Evolutionary conservation across 208 protist species (phyloP).

Genomic region (Wallacemonas rigidus): DNA sequence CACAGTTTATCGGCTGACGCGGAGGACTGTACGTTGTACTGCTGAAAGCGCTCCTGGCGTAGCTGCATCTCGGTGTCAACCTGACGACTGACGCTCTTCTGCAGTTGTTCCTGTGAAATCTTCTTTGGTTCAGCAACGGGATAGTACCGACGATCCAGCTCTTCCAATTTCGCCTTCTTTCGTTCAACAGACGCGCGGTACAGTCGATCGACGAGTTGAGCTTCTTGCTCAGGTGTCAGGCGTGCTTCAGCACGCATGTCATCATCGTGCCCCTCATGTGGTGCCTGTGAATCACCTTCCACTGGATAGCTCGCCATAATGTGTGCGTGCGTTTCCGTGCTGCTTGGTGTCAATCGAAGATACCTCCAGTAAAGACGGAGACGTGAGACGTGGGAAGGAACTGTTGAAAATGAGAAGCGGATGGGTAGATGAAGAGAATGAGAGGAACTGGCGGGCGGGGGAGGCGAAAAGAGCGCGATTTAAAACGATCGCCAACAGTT

Average conservation of each 20-base stretch:
- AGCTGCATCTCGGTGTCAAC: slow-evolving; percentile 79
- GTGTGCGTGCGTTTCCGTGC: no score
- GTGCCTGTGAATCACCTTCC: background rate
- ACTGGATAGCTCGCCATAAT: background rate
- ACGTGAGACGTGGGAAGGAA: no score
- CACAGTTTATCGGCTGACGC: slow-evolving; percentile 10
- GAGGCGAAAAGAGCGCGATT: no score
- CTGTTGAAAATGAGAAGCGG: no score
- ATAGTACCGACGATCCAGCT: slow-evolving; percentile 80
- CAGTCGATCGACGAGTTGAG: slow-evolving; percentile 61
- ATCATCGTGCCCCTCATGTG: background rate
- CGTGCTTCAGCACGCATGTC: background rate
- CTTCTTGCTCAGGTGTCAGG: slow-evolving; percentile 58
- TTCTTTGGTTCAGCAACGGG: slow-evolving; percentile 41
- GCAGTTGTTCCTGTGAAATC: slow-evolving; percentile 55
- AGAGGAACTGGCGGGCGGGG: no score
- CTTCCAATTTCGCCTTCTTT: slow-evolving; percentile 44
- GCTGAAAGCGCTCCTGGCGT: slow-evolving; percentile 38
- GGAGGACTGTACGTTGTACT: slow-evolving; percentile 33
- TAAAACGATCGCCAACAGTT: no score
- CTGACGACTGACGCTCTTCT: slow-evolving; percentile 75
- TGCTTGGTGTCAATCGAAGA: no score
- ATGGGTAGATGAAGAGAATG: no score
- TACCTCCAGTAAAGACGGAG: no score
- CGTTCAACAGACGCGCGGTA: slow-evolving; percentile 61